These are phyloP conservation scores for Sphenostylis stenocarpa DNA, from an alignment of 306 rosid species.

Conservation along the genomic window DNA sequence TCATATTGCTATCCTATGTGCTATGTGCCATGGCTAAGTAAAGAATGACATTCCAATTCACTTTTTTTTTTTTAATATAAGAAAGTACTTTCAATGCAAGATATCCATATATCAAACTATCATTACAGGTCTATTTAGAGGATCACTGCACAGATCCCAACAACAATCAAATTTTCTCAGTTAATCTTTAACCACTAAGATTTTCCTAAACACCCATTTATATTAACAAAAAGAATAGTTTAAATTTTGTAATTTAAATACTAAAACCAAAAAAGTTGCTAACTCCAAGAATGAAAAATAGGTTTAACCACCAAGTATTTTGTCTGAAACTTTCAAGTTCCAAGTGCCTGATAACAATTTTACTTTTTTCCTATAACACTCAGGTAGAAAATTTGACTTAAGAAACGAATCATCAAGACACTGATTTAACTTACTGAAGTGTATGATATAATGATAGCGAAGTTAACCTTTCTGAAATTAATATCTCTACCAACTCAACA, in stretches of 20 bases:
- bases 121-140: no score
- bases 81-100: neutral
- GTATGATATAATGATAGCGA: neutral
- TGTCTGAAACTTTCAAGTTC: neutral
- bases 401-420: neutral
- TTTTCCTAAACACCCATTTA: neutral
- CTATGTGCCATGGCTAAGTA: constrained; percentile 21
- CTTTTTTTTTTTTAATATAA: neutral
- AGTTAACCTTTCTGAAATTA: neutral
- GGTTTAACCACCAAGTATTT: neutral
- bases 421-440: neutral
- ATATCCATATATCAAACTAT: no score
- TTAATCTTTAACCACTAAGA: no score
- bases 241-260: neutral
- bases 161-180: no score
- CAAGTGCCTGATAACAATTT: neutral
- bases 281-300: neutral
- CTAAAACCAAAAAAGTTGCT: neutral
- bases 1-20: constrained; percentile 17
- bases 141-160: no score
- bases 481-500: constrained; percentile 31
- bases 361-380: neutral
- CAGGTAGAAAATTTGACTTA: neutral
- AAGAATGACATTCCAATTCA: constrained; percentile 23
- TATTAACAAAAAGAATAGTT: neutral